Base-by-base conservation (phyloP, 176 grass and related monocot species). In the Coix lacrymajobi region DNA sequence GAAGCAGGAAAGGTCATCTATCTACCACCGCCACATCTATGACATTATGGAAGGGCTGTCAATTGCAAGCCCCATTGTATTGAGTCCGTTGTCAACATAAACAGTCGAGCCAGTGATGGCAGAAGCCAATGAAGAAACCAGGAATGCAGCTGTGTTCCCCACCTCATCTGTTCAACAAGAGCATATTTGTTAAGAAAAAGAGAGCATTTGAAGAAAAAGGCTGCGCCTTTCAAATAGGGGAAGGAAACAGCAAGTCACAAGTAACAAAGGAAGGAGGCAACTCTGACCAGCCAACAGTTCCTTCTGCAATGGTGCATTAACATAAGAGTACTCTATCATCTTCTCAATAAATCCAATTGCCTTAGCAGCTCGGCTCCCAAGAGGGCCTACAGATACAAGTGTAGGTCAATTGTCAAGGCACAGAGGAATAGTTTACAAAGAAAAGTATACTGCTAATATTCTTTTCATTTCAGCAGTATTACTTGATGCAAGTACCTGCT, bases 291-390 rank as follows among this genome's bases (percentile, higher is more conserved):
- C 92, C n/a, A 89, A 66, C 38, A 95, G 72, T 72, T 98, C 96
- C 84, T 98, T 98, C 82, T 93, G 90, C 80, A 98, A 76, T 25
- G 96, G 96, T 45, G 92, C 92, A 82, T 98, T 98, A 14, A 84
- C 67, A 48, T 93, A 98, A 20, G 96, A 98, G 76, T 98, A 98
- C 64, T 95, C 90, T 46, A 98, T 98, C 96, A 98, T 98, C 88
- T 95, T 98, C 71, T 98, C 92, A 12, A 93, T 98, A 83, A 98
- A 98, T 75, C 96, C 96, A 61, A 98, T 98, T 46, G 96, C 96
- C 76, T 98, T 95, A 36, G 96, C 96, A 34, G 96, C 96, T 80
- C 92, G 86, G 63, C 96, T 98, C 17, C 96, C 96, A 75, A 98
- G 68, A 32, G 92, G 92, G 32, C 96, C 96, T 98, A 79, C 48